Evolutionary conservation across 495 filamentous ascomycete genomes (phyloP), one percentile per base, ranked within the genome.

Genomic region (Pseudevernia furfuracea): DNA sequence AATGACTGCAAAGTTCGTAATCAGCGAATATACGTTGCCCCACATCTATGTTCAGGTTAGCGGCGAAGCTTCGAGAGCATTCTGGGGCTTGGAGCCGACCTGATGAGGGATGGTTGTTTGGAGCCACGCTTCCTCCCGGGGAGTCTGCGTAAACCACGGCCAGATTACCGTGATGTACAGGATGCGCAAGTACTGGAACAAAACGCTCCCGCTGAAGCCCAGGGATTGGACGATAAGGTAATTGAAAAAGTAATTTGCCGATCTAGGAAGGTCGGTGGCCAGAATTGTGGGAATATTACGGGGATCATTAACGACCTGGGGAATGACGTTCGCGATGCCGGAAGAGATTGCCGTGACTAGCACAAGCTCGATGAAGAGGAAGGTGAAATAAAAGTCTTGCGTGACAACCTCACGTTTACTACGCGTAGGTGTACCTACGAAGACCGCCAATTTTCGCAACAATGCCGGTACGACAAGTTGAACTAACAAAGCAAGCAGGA

Each of bases 201-300:
- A 77, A 17, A 91, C 89, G 70, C 90, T 91, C 37, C 94, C 92
- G 74, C 90, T 95, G 69, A 89, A 89, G 64, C 89, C 89, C 69
- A 98, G 79, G 17, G 91, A 89, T 71, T 97, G 94, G 37, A 98
- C 85, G 72, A 97, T 87, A 84, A 98, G 91, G 79, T 98, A 98
- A 17, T 89, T 91, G 80, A 96, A 97, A 78, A 97, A 98, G 75
- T 96, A 97, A 73, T 97, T 95, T 67, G 89, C 87, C 4, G 92
- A 90, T 73, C 85, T 87, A 41, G 94, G 94, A 49, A 98, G 81
- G 68, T 92, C 92, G 38, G 79, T 74, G 5, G 92, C 93, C 57
- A 98, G 74, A 28, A 90, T 77, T 38, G 85, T 74, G 0, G 91
- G 84, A 74, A 83, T 78, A 67, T 80, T 77, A 21, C 37, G 53